Conservation (phyloP, 768 basidiomycete species). For the Hygrocybe punicea region DNA sequence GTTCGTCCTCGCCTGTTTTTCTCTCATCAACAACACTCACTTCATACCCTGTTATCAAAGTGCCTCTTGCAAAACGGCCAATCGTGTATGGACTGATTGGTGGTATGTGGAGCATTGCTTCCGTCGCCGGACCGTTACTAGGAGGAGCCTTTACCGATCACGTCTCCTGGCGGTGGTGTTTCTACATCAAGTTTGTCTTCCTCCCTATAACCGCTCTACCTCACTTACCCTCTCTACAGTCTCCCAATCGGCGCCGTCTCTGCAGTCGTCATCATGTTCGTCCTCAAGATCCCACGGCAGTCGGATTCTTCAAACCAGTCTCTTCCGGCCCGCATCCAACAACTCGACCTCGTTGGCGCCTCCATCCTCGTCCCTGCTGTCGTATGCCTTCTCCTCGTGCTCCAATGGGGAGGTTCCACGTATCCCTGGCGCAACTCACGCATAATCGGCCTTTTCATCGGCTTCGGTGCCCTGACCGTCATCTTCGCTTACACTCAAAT, state of each 20-base stretch:
- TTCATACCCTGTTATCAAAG: conserved; percentile 15
- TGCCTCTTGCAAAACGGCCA: conserved; percentile 22
- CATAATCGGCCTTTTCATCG: conserved; percentile 27
- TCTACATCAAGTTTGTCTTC: conserved; percentile 22
- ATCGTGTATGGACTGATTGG: conserved; percentile 21
- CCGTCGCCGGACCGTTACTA: conserved; percentile 33
- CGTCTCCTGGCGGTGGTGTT: conserved; percentile 24
- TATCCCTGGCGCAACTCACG: conserved; percentile 43
- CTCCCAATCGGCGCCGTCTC: conserved; percentile 13
- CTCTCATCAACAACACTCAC: conserved; percentile 16
- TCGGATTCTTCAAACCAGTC: conserved; percentile 1
- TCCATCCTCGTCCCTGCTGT: conserved; percentile 35
- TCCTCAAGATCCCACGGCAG: conserved; percentile 13
- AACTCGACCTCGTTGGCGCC: conserved; percentile 41
- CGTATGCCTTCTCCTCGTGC: conserved; percentile 40
- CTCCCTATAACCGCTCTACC: neutral
- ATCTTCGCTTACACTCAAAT: conserved; percentile 5
- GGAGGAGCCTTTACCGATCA: conserved; percentile 35
- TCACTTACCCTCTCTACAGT: conserved; percentile 14
- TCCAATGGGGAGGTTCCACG: conserved; percentile 48
- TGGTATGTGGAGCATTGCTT: conserved; percentile 36
- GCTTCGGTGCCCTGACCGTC: conserved; percentile 1
- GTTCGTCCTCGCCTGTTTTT: conserved; percentile 20
- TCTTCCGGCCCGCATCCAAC: conserved; percentile 10
- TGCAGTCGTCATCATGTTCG: conserved; percentile 17